Evolutionary conservation across 2,329 filamentous ascomycete genomes (phyloP).

Genomic region (Arthrinium puccinioides): DNA sequence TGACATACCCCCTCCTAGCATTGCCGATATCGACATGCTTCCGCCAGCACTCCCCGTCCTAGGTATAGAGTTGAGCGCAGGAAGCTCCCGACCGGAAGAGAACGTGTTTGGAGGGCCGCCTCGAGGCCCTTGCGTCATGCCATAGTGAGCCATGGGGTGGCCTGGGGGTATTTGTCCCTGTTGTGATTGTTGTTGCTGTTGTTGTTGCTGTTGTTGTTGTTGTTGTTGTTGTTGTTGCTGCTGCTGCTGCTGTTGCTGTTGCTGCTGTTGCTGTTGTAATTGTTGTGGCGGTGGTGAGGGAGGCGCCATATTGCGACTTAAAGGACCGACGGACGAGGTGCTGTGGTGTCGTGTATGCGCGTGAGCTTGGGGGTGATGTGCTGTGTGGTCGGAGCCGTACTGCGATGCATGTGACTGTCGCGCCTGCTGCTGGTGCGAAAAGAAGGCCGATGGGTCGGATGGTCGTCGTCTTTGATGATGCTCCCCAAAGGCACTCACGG

Average conservation of each 20-base stretch:
- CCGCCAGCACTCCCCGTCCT: conserved; percentile 40
- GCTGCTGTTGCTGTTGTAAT: conserved; percentile 13
- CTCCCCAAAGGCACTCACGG: conserved; percentile 5
- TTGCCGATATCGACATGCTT: conserved; percentile 56
- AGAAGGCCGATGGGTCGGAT: conserved; percentile 22
- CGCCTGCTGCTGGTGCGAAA: conserved; percentile 18
- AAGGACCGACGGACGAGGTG: conserved; percentile 19
- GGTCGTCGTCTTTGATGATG: conserved; percentile 21
- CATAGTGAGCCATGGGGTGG: conserved; percentile 21
- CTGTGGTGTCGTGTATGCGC: conserved; percentile 23
- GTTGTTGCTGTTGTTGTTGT: not conserved
- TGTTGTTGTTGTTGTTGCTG: not conserved
- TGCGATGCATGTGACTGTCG: no score
- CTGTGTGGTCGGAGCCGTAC: conserved; percentile 18
- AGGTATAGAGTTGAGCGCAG: conserved; percentile 28
- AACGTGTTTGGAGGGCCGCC: conserved; percentile 21
- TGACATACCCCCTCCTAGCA: conserved; percentile 42
- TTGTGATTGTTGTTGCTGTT: conserved; percentile 1
- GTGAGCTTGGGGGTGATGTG: conserved; percentile 19
- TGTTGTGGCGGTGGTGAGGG: conserved; percentile 21
- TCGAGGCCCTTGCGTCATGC: conserved; percentile 18
- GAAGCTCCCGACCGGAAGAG: conserved; percentile 21
- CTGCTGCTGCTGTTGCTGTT: conserved; percentile 21
- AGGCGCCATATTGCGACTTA: conserved; percentile 20
- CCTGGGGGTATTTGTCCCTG: conserved; percentile 13